These are phyloP conservation scores for Neonectria magnoliae DNA, from an alignment of 2,329 filamentous ascomycete species.

Conservation along the genomic window DNA sequence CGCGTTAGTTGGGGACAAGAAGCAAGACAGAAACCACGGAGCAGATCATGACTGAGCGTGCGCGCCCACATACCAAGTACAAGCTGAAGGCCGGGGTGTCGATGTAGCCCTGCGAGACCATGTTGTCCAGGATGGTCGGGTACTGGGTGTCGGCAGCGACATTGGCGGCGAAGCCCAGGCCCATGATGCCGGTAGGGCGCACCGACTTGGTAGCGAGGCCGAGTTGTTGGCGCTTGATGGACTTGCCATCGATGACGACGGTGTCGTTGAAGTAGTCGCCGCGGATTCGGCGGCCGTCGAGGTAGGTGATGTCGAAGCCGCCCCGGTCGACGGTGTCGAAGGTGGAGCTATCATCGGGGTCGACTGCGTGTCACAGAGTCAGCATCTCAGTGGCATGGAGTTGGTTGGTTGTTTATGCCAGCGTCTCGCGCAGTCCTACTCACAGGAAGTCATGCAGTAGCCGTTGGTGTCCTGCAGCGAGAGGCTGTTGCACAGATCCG, in stretches of 20 bases:
- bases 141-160: slow-evolving; percentile 57
- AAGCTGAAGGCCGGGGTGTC: slow-evolving; percentile 73
- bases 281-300: slow-evolving; percentile 63
- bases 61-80: slow-evolving; percentile 59
- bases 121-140: slow-evolving; percentile 70
- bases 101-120: slow-evolving; percentile 71
- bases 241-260: slow-evolving; percentile 59
- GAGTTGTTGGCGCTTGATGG: slow-evolving; percentile 63
- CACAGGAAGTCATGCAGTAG: slow-evolving; percentile 50
- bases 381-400: slow-evolving; percentile 2
- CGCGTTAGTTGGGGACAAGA: slow-evolving; percentile 18
- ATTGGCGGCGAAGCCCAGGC: slow-evolving; percentile 65
- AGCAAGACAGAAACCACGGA: background rate
- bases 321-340: slow-evolving; percentile 54
- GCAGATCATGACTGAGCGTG: background rate
- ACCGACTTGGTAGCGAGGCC: slow-evolving; percentile 61
- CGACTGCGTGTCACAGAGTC: slow-evolving; percentile 40
- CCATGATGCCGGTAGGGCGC: slow-evolving; percentile 66
- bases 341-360: slow-evolving; percentile 59
- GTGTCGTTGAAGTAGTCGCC: slow-evolving; percentile 69
- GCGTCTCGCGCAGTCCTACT: slow-evolving; percentile 27
- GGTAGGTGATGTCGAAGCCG: slow-evolving; percentile 69
- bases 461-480: slow-evolving; percentile 49
- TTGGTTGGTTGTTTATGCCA: background rate
- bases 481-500: slow-evolving; percentile 64